Conservation (phyloP, 164 flowering plant genomes). For the Nelumbo lutea region DNA sequence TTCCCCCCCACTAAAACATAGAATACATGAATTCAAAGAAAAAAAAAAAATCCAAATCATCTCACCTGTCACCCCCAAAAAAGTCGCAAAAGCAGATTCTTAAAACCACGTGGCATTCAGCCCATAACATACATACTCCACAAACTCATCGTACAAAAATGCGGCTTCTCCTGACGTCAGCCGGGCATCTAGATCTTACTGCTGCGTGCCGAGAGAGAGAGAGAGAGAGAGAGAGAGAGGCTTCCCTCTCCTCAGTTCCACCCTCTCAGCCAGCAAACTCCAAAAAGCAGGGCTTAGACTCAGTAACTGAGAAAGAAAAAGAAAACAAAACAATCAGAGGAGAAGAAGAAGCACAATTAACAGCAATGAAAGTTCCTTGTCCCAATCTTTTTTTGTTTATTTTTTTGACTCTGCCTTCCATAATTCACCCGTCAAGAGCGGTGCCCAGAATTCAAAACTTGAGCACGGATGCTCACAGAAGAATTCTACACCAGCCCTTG, state of each 20-base stretch:
- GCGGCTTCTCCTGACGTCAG: neutral
- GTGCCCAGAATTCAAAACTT: neutral
- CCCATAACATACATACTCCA: no score
- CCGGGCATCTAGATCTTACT: neutral
- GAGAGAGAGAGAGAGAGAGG: no score
- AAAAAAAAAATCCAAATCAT: neutral
- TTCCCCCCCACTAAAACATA: neutral
- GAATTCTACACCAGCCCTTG: constrained; percentile 86
- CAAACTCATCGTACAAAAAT: neutral
- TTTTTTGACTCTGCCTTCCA: neutral
- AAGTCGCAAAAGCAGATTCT: neutral
- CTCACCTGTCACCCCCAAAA: no score
- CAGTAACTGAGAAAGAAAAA: no score
- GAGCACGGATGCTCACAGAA: constrained; percentile 16
- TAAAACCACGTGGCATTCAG: neutral
- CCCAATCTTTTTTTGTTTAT: neutral
- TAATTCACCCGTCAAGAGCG: neutral
- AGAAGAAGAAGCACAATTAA: neutral
- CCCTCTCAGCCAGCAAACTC: no score
- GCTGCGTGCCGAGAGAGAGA: neutral
- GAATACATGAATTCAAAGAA: no score
- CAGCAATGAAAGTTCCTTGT: neutral
- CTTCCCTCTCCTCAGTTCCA: no score
- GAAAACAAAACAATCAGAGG: neutral
- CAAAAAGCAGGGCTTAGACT: no score